Base-by-base conservation (phyloP, 768 basidiomycete species). In the Coprinopsis sp. region DNA sequence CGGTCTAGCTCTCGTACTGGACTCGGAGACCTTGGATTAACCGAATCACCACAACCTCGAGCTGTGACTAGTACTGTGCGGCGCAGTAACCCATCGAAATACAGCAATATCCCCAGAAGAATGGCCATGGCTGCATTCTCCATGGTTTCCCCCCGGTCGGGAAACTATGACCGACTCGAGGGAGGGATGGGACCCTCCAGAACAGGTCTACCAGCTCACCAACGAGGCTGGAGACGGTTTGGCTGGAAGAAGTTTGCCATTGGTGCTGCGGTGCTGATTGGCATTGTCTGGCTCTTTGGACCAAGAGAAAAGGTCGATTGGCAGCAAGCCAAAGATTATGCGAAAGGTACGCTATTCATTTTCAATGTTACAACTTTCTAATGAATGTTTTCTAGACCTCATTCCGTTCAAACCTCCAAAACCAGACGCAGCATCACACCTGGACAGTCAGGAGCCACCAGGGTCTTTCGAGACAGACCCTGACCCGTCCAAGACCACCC, bases 381-480 rank as follows among this genome's bases (percentile, higher is more conserved):
- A n/a, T n/a, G n/a, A n/a, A n/a, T n/a, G n/a, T n/a, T n/a, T 41
- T 37, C 38, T 52, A 42, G 24, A 42, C 40, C 40, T 29, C 5
- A 28, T 27, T n/a, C 24, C 40, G 18, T 28, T 42, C 14, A 42
- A 42, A 37, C 14, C 52, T 33, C 36, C 48, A 38, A 24, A 33
- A 40, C 18, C 25, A 36, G 30, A 40, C 36, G 29, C 28, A 22
- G 37, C n/a, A 54, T 46, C 37, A 42, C 25, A 47, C 51, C 40
- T 38, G 52, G 21, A 53, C 57, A 38, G 21, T 52, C 33, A 37
- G 21, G 19, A 27, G 31, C 14, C 66, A 34, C 80, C 80, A 1
- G 71, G 72, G 3, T 82, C 88, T 0, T 82, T 77, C 54, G 83
- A 82, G 36, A 77, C 78, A 14, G 91, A 94, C 58, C 78, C 83